Evolutionary conservation across 2,329 filamentous ascomycete species (phyloP).

Genomic region (Diaporthe aspalathi): DNA sequence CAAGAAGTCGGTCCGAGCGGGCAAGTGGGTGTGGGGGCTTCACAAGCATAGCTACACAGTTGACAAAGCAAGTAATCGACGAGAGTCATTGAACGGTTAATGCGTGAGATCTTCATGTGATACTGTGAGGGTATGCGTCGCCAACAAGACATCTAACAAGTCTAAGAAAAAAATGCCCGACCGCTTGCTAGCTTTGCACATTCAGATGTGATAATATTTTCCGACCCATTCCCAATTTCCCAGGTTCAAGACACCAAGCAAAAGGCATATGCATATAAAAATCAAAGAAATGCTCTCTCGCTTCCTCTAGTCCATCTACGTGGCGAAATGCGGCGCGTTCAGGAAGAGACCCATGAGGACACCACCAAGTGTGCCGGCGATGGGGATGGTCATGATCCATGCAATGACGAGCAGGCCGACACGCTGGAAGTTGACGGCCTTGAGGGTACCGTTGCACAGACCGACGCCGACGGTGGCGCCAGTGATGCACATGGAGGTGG

Average conservation of each 20-base stretch:
- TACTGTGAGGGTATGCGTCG: constrained; percentile 11
- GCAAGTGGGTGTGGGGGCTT: no score
- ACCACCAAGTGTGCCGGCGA: constrained; percentile 68
- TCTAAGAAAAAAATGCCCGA: constrained; percentile 17
- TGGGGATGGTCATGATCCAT: constrained; percentile 75
- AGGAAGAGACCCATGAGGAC: constrained; percentile 61
- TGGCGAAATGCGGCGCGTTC: constrained; percentile 68
- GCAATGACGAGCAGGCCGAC: constrained; percentile 74
- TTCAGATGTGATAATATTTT: neutral
- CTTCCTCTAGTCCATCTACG: neutral
- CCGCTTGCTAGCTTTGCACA: constrained; percentile 1
- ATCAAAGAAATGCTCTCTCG: neutral
- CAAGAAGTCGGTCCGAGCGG: neutral
- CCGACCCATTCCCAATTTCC: neutral
- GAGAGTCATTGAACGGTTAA: neutral
- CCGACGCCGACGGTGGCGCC: constrained; percentile 83
- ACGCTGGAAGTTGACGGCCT: constrained; percentile 81
- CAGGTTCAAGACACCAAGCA: neutral
- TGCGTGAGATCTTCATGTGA: neutral
- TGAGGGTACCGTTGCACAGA: constrained; percentile 78
- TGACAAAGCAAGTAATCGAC: neutral
- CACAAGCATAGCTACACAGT: neutral
- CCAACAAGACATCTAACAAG: constrained; percentile 10
- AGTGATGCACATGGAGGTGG: constrained; percentile 83
- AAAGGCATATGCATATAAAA: neutral